phyloP scores from a whole-genome alignment of 495 filamentous ascomycete species.

The Xylaria intraflava region DNA sequence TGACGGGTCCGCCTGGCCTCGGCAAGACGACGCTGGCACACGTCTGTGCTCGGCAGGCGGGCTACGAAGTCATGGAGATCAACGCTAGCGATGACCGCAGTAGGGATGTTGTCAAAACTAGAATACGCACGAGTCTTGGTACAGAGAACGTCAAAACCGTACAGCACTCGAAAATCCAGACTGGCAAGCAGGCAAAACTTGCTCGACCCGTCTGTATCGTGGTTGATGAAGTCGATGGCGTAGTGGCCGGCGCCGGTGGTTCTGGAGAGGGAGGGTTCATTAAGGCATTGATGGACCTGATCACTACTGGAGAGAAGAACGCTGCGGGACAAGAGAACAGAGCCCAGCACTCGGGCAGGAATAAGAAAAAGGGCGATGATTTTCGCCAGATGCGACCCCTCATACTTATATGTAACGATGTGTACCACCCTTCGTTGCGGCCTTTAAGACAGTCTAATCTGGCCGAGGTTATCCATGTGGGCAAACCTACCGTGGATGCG shows the following conservation, averaged over 20 bases:
- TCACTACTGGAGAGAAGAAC: slow-evolving; percentile 80
- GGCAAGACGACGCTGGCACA: slow-evolving; percentile 96
- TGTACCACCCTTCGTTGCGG: slow-evolving; percentile 86
- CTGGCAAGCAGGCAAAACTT: slow-evolving; percentile 59
- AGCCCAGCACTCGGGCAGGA: slow-evolving; percentile 25
- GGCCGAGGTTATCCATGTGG: slow-evolving; percentile 88
- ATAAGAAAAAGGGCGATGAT: slow-evolving; percentile 64
- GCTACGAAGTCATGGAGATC: slow-evolving; percentile 89
- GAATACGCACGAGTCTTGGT: slow-evolving; percentile 79
- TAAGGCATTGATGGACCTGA: slow-evolving; percentile 86
- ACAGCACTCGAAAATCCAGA: slow-evolving; percentile 51
- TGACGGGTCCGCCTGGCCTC: slow-evolving; percentile 85
- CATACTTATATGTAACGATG: slow-evolving; percentile 92
- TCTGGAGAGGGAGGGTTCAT: slow-evolving; percentile 78
- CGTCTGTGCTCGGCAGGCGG: slow-evolving; percentile 89
- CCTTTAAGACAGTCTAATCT: slow-evolving; percentile 71
- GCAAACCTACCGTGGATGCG: slow-evolving; percentile 79
- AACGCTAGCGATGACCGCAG: slow-evolving; percentile 79
- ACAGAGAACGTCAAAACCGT: slow-evolving; percentile 89
- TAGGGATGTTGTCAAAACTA: slow-evolving; percentile 72
- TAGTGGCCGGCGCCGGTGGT: slow-evolving; percentile 67
- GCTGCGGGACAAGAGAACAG: slow-evolving; percentile 37
- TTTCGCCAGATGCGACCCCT: slow-evolving; percentile 83
- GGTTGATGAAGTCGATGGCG: slow-evolving; percentile 94
- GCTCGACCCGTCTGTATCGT: slow-evolving; percentile 86